Conservation (phyloP, 495 filamentous ascomycete species). For the Alectoria sarmentosa region DNA sequence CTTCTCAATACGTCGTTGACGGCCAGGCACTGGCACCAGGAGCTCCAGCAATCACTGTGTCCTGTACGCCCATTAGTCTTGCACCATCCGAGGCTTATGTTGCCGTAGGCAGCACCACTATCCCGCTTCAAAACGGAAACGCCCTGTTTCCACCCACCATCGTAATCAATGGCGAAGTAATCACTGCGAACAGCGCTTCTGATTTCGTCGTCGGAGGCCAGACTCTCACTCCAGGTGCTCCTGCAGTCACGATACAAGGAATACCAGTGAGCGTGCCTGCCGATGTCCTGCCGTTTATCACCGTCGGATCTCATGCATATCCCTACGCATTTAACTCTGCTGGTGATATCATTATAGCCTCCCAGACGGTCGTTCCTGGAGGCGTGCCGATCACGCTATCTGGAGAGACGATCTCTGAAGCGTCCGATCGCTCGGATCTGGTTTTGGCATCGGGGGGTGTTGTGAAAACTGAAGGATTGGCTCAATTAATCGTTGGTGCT, state of each 20-base stretch:
- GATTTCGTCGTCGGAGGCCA: background rate
- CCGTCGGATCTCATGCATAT: background rate
- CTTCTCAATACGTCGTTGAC: constrained; percentile 9
- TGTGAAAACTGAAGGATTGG: background rate
- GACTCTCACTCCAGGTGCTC: background rate
- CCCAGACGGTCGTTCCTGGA: background rate
- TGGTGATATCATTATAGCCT: background rate
- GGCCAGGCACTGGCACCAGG: constrained; percentile 20
- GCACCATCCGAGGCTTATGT: constrained; percentile 7
- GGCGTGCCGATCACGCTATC: background rate
- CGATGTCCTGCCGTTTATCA: background rate
- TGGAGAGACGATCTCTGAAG: background rate
- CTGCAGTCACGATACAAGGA: background rate
- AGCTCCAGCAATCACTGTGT: constrained; percentile 18
- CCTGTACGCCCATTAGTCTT: constrained; percentile 15
- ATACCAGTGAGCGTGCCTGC: background rate
- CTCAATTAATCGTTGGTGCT: background rate
- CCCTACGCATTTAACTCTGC: background rate
- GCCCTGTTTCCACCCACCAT: background rate
- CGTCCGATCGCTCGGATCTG: background rate
- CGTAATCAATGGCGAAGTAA: background rate
- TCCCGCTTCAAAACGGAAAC: background rate
- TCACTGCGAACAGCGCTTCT: background rate
- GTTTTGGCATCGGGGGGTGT: background rate
- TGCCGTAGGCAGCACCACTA: constrained; percentile 3